phyloP scores from a whole-genome alignment of 2,329 filamentous ascomycete genomes.

The Aspergillus pseudoviridinutans region DNA sequence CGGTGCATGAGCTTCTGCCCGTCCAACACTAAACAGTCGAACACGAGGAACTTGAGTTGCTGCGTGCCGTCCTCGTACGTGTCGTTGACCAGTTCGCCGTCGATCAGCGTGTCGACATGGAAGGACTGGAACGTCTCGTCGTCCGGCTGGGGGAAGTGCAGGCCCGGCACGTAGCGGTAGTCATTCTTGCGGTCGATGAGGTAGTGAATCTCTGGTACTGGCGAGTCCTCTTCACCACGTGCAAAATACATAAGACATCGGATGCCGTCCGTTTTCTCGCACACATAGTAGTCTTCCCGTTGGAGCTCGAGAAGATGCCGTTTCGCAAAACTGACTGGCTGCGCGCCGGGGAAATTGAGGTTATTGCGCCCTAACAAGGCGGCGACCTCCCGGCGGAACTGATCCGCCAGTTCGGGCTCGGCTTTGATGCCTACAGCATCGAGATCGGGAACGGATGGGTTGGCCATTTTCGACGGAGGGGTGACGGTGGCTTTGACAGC shows the following conservation, averaged over 20 bases:
- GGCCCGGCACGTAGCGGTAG: conserved; percentile 76
- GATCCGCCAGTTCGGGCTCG: conserved; percentile 54
- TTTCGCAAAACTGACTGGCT: conserved; percentile 87
- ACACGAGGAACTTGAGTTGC: conserved; percentile 81
- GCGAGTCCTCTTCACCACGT: conserved; percentile 47
- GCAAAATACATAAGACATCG: conserved; percentile 92
- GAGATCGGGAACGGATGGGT: conserved; percentile 37
- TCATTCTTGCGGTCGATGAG: conserved; percentile 98
- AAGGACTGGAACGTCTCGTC: conserved; percentile 60
- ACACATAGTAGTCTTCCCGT: conserved; percentile 87
- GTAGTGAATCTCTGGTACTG: conserved; percentile 70
- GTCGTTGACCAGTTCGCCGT: conserved; percentile 91
- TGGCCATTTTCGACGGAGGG: conserved; percentile 27
- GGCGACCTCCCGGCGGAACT: conserved; percentile 70
- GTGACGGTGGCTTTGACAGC: neutral
- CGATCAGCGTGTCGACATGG: conserved; percentile 77
- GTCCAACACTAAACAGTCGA: conserved; percentile 85
- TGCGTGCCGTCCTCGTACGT: conserved; percentile 61
- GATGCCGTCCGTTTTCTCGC: conserved; percentile 96
- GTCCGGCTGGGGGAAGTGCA: conserved; percentile 75
- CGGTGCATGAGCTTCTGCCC: conserved; percentile 70
- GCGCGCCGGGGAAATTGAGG: conserved; percentile 76
- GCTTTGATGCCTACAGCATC: conserved; percentile 58
- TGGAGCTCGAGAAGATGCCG: conserved; percentile 79
- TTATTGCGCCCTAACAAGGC: conserved; percentile 67